Base-by-base conservation (phyloP, 2,329 filamentous ascomycete species). In the Orbilia javanica region DNA sequence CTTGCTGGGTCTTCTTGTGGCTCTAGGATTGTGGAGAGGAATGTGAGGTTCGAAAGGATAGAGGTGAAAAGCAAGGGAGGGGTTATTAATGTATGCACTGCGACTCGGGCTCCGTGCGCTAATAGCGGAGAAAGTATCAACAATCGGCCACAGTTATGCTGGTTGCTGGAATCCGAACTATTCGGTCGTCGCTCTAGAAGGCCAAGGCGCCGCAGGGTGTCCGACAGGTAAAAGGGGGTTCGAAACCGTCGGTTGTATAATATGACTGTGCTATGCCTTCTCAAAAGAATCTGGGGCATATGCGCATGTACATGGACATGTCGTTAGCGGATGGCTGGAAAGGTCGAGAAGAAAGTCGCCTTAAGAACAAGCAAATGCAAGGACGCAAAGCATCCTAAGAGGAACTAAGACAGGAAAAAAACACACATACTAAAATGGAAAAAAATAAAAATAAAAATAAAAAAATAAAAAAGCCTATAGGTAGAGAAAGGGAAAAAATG, bases 41-140 rank as follows among this genome's bases (percentile, higher is more conserved):
- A 76, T 76, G 65, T 36, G 64, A 75, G 64, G 46, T 31, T 57
- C 44, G 66, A 63, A 65, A 53, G 62, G 20, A 36, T n/a, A 57
- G 48, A 65, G 31, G 31, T 48, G 46, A 64, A 22, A 72, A 50
- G 63, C 67, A 72, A 72, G 63, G 67, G 74, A 72, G 53, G 48
- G 57, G 66, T 53, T 67, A 6, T 63, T 68, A 66, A 55, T 55
- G 36, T 67, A 53, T 69, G 42, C n/a, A 39, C n/a, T 44, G 64
- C 55, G 71, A 77, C 64, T 72, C 36, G 34, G 73, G 66, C 66
- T 77, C 73, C 65, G 66, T 70, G 60, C 46, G 42, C 66, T 67
- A 20, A 15, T n/a, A 62, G 62, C 50, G 42, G 74, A 68, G 62
- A 64, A 63, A 64, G 60, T 34, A 68, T 72, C 36, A 67, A 78